These are phyloP conservation scores for Suhomyces anneliseae DNA, from an alignment of 1,139 yeast species.

Conservation along the genomic window DNA sequence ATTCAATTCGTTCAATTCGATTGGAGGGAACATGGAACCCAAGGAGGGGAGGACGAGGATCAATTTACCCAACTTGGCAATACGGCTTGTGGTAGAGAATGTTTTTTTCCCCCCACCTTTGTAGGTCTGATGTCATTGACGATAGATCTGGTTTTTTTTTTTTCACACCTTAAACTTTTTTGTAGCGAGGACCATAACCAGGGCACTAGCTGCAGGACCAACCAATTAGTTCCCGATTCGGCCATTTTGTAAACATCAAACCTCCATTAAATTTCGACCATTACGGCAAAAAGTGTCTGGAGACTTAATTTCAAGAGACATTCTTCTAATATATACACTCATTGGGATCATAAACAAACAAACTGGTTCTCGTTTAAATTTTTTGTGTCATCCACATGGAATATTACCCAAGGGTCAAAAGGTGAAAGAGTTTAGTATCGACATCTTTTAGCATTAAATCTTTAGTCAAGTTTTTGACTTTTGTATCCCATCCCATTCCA, in stretches of 20 bases:
- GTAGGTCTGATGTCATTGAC: neutral
- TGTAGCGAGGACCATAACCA: neutral
- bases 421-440: no score
- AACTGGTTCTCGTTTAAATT: conserved; percentile 5
- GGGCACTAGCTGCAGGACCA: conserved; percentile 1
- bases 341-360: conserved; percentile 11
- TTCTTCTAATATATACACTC: neutral
- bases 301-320: neutral
- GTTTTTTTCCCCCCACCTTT: neutral
- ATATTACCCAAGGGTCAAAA: neutral
- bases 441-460: no score
- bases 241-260: conserved; percentile 8
- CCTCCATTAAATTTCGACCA: conserved; percentile 2
- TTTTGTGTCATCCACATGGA: conserved; percentile 5
- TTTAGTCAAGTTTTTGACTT: no score
- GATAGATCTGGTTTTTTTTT: neutral
- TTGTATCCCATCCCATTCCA: no score
- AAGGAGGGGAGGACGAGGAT: no score
- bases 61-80: neutral
- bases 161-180: no score
- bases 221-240: conserved; percentile 5
- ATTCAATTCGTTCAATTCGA: no score
- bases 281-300: conserved; percentile 7
- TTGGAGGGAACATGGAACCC: no score
- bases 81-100: neutral